Percentiles rank a stretch among this genome's conserved stretches.
These are phyloP conservation scores for Suillus spraguei DNA, from an alignment of 768 basidiomycete species.

Conservation along the genomic window DNA sequence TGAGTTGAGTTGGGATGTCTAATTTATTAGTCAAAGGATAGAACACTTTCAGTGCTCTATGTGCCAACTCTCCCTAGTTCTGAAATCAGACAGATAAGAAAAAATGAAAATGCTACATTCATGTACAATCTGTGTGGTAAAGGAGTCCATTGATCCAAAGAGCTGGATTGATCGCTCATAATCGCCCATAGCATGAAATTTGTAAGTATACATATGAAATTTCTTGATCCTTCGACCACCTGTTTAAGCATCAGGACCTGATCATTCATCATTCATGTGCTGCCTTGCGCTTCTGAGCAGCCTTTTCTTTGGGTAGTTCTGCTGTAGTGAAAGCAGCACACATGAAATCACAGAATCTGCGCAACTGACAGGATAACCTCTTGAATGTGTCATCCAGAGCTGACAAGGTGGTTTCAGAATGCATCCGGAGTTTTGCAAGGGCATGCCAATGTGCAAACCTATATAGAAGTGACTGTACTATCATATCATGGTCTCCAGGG, in stretches of 20 bases:
- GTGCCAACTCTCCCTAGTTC: neutral
- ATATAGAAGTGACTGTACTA: too few relatives aligned
- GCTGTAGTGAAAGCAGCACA: too few relatives aligned
- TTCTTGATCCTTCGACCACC: neutral
- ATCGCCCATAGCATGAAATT: neutral
- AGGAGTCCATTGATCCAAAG: neutral
- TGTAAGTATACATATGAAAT: neutral
- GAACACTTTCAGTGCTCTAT: neutral
- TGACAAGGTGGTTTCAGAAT: too few relatives aligned
- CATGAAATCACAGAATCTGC: too few relatives aligned
- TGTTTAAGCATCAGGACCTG: neutral
- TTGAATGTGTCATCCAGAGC: too few relatives aligned
- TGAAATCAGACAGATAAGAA: neutral
- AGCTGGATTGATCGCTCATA: neutral
- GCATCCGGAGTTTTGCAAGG: too few relatives aligned
- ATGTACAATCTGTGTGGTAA: neutral
- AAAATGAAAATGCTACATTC: neutral
- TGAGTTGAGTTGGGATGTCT: neutral
- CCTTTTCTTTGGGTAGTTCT: too few relatives aligned
- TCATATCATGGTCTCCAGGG: too few relatives aligned
- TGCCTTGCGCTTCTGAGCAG: too few relatives aligned
- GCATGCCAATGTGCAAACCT: too few relatives aligned
- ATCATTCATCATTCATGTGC: neutral
- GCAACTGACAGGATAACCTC: too few relatives aligned
- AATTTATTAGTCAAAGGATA: neutral